These are phyloP conservation scores for Akebia trifoliata DNA, from an alignment of 164 flowering plant genomes.

Conservation along the genomic window DNA sequence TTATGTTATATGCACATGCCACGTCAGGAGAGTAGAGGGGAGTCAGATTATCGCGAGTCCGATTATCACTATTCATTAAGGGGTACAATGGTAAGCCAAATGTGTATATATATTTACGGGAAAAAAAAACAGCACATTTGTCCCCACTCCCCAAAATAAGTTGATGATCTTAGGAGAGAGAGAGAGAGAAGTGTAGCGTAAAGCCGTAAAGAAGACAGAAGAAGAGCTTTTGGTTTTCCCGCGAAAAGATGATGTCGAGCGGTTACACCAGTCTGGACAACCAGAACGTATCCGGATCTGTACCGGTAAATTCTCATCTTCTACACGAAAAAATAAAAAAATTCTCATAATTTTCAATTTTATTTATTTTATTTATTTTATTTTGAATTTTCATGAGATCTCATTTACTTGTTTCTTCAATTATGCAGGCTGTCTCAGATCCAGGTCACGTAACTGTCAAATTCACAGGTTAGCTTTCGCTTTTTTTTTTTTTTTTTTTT, in stretches of 20 bases:
- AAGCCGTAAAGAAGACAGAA: too few relatives aligned
- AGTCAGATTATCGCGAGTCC: too few relatives aligned
- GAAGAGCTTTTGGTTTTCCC: slow-evolving; percentile 2
- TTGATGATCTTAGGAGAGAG: too few relatives aligned
- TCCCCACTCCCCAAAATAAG: too few relatives aligned
- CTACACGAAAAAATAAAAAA: too few relatives aligned
- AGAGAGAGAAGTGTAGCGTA: not conserved
- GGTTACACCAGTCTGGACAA: slow-evolving; percentile 70
- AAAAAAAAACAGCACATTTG: too few relatives aligned
- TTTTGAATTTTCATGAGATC: slow-evolving; percentile 14
- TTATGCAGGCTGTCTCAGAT: slow-evolving; percentile 70
- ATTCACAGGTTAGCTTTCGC: slow-evolving; percentile 33
- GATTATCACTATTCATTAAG: too few relatives aligned
- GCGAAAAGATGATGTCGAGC: slow-evolving; percentile 78
- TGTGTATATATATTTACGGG: too few relatives aligned
- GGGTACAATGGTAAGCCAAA: too few relatives aligned
- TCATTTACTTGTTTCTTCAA: slow-evolving; percentile 8
- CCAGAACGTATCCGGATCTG: slow-evolving; percentile 88
- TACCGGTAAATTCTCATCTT: slow-evolving; percentile 54
- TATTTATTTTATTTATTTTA: not conserved
- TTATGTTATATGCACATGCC: too few relatives aligned
- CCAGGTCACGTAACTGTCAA: slow-evolving; percentile 59
- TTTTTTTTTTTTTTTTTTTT: not conserved
- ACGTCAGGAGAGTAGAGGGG: too few relatives aligned
- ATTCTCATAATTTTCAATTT: too few relatives aligned